These are phyloP conservation scores for Elsinoe perseae DNA, from an alignment of 2,329 filamentous ascomycete species.

Conservation along the genomic window DNA sequence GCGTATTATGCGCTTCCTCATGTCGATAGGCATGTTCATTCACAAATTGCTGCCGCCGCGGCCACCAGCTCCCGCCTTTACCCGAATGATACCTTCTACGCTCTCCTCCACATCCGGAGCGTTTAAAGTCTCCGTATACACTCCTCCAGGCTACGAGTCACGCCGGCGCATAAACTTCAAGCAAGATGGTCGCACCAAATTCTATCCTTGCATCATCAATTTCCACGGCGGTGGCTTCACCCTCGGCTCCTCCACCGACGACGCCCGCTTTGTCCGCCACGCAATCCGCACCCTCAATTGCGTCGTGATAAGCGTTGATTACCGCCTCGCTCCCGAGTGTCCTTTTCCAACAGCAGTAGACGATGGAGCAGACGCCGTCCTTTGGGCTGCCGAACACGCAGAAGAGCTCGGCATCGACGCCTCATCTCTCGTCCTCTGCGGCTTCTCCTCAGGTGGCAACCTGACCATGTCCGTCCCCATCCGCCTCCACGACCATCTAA, in stretches of 20 bases:
- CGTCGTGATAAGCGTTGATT: constrained; percentile 54
- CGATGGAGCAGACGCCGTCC: constrained; percentile 54
- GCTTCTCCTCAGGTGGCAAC: constrained; percentile 58
- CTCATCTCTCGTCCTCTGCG: constrained; percentile 50
- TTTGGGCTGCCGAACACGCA: constrained; percentile 51
- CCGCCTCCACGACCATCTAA: constrained; percentile 45
- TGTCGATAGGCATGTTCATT: constrained; percentile 61
- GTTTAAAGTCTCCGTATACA: constrained; percentile 54
- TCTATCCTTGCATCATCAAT: constrained; percentile 53
- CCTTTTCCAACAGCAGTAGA: constrained; percentile 58
- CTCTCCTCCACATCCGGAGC: constrained; percentile 38
- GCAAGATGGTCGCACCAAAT: constrained; percentile 22
- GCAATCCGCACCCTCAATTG: constrained; percentile 50
- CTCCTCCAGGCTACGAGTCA: constrained; percentile 45
- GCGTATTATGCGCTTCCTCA: constrained; percentile 58
- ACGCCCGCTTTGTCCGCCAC: constrained; percentile 51
- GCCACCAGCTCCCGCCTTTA: constrained; percentile 54
- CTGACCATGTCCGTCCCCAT: constrained; percentile 55
- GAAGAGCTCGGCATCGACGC: constrained; percentile 50
- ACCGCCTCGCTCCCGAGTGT: constrained; percentile 53
- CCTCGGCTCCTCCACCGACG: constrained; percentile 52
- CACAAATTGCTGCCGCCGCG: constrained; percentile 55
- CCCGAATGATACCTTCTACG: constrained; percentile 46
- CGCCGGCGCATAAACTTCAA: constrained; percentile 31
- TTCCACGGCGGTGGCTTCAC: constrained; percentile 60